Base-by-base conservation (phyloP, 306 rosid species). In the Rosa lucieae region DNA sequence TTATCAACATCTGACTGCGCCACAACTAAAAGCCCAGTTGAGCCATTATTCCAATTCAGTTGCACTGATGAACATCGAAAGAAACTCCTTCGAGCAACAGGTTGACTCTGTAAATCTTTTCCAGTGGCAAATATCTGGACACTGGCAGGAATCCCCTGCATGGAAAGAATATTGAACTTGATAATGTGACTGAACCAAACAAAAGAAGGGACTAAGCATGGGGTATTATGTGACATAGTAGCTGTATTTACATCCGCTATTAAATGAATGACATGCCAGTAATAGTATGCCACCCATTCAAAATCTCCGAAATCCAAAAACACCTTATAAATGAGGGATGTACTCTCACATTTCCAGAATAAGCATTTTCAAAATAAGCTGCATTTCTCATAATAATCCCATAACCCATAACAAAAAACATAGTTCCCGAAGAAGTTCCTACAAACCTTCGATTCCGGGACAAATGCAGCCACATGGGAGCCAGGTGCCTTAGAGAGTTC, bases 1-100 rank as follows among this genome's bases (percentile, higher is more conserved):
- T 92, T 94, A 80, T 92, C 99, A 56, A 92, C 97, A 85, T 94
- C 99, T 42, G 99, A 86, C 82, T 94, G 99, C 75, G 81, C 99
- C 73, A 91, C 78, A 79, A 89, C 89, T 62, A 94, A 82, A 80
- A 94, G 97, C 70, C 99, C 99, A 59, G 92, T 88, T 32, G 99
- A 94, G 70, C 97, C 92, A 47, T 23, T 79, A 77, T 94, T 94
- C 99, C 99, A 94, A 67, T 77, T 85, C 81, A 94, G 82, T 81
- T 92, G 99, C 81, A 94, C 89, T 1, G 89, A 86, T 67, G 97
- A 92, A 56, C 97, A 92, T 70, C 97, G 94, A 76, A 92, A 94
- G 83, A 94, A 94, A 86, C 92, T 94, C 71, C 91, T 86, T 10
- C 97, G 87, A 72, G 97, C 94, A 82, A 91, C 52, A 44, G 97